Conservation (phyloP, 768 basidiomycete species). For the Tricholoma furcatifolium region DNA sequence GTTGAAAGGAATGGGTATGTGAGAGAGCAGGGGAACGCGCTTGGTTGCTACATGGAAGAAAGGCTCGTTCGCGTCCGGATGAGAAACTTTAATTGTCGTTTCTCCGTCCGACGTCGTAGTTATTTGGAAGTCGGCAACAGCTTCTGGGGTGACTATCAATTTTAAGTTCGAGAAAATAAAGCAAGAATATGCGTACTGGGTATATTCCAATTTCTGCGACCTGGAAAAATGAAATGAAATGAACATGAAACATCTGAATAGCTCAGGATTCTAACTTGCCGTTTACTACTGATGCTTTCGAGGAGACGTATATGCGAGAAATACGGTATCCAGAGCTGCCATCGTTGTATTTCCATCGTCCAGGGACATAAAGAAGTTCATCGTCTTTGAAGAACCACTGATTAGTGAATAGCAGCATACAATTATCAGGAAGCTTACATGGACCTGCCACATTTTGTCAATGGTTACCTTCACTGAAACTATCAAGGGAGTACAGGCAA, state of each 20-base stretch:
- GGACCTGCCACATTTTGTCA: slow-evolving; percentile 19
- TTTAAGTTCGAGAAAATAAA: background rate
- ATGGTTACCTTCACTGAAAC: background rate
- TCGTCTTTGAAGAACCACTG: slow-evolving; percentile 20
- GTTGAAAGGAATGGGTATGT: slow-evolving; percentile 19
- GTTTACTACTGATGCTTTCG: slow-evolving; percentile 26
- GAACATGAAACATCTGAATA: background rate
- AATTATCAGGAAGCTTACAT: slow-evolving; percentile 18
- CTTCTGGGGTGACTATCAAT: slow-evolving; percentile 23
- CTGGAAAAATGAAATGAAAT: slow-evolving; percentile 8
- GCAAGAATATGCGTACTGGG: slow-evolving; percentile 22
- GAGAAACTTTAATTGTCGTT: slow-evolving; percentile 22
- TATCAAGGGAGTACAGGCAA: background rate
- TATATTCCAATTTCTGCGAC: slow-evolving; percentile 33
- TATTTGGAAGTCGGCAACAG: slow-evolving; percentile 27
- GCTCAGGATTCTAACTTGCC: slow-evolving; percentile 13
- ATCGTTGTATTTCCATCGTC: slow-evolving; percentile 28
- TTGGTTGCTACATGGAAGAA: slow-evolving; percentile 29
- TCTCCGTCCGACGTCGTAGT: slow-evolving; percentile 15
- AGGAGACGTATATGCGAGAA: slow-evolving; percentile 33
- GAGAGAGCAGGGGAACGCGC: slow-evolving; percentile 23
- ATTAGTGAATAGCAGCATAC: no score
- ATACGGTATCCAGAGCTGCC: slow-evolving; percentile 24
- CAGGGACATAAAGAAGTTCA: slow-evolving; percentile 30
- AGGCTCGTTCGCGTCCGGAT: slow-evolving; percentile 17